Conservation (phyloP, 768 basidiomycete species). For the Tulasnella sp. region DNA sequence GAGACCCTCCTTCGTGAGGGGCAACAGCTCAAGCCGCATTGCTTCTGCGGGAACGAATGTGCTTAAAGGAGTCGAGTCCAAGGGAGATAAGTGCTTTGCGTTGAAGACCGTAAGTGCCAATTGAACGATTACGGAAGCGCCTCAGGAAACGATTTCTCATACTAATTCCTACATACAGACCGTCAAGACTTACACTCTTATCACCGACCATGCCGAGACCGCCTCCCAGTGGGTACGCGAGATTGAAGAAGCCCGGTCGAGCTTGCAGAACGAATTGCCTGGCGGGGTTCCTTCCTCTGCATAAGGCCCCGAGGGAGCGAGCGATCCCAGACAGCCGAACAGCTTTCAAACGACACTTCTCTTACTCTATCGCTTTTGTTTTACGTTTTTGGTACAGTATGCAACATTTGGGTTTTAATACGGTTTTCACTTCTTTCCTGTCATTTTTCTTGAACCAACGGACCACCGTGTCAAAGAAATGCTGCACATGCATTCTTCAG, state of each 20-base stretch:
- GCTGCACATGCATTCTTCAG: not conserved
- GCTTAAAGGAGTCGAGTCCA: slow-evolving; percentile 13
- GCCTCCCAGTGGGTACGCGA: slow-evolving; percentile 26
- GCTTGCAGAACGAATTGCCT: not conserved
- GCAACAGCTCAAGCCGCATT: not conserved
- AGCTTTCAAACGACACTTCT: no score
- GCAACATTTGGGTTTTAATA: not conserved
- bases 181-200: slow-evolving; percentile 23
- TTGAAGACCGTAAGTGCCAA: slow-evolving; percentile 19
- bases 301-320: not conserved
- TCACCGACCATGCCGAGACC: slow-evolving; percentile 23
- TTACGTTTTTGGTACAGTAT: not conserved
- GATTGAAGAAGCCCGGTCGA: slow-evolving; percentile 27
- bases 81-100: slow-evolving; percentile 28
- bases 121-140: not conserved
- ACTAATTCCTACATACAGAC: not conserved
- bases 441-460: not conserved
- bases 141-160: not conserved
- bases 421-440: not conserved
- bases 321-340: not conserved
- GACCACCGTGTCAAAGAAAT: not conserved
- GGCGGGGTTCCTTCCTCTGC: not conserved
- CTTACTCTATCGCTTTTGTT: not conserved
- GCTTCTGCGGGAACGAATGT: not conserved
- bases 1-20: not conserved